phyloP scores from a whole-genome alignment of 768 basidiomycete species.

The Clathrus columnatus region DNA sequence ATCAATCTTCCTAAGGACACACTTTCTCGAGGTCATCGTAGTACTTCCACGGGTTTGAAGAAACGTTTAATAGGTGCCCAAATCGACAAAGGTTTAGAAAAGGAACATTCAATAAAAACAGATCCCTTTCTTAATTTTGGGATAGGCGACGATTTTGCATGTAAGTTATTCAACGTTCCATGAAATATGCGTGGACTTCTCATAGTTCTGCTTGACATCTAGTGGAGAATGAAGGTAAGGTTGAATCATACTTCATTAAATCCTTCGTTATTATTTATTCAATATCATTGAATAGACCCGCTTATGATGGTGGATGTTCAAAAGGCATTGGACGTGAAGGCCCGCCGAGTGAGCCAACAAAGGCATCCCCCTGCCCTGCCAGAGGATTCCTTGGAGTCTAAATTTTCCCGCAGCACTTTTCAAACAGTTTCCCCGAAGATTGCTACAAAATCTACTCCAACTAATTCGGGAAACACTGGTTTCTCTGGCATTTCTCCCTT shows the following conservation, averaged over 20 bases:
- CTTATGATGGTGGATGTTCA: constrained; percentile 74
- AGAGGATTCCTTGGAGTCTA: constrained; percentile 19
- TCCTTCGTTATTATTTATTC: neutral
- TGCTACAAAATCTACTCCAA: constrained; percentile 18
- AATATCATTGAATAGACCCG: constrained; percentile 48
- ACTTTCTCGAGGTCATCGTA: neutral
- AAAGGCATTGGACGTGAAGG: constrained; percentile 63
- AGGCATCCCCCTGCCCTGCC: constrained; percentile 17
- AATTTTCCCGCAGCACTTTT: too few species aligned
- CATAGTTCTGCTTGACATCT: too few species aligned
- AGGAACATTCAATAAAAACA: neutral
- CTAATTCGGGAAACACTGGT: constrained; percentile 3
- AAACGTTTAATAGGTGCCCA: neutral
- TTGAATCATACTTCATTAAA: neutral
- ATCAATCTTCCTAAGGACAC: constrained; percentile 1
- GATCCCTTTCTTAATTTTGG: constrained; percentile 7
- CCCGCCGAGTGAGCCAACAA: constrained; percentile 54
- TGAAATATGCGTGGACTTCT: too few species aligned
- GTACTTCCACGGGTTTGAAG: neutral
- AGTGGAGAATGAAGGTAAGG: constrained; percentile 7
- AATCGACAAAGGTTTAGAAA: neutral
- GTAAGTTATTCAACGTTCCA: too few species aligned
- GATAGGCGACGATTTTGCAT: neutral
- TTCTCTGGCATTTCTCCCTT: constrained; percentile 3
- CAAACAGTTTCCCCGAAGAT: constrained; percentile 24